phyloP scores from a whole-genome alignment of 345 rosid genomes.

The Geranium rotundifolium region DNA sequence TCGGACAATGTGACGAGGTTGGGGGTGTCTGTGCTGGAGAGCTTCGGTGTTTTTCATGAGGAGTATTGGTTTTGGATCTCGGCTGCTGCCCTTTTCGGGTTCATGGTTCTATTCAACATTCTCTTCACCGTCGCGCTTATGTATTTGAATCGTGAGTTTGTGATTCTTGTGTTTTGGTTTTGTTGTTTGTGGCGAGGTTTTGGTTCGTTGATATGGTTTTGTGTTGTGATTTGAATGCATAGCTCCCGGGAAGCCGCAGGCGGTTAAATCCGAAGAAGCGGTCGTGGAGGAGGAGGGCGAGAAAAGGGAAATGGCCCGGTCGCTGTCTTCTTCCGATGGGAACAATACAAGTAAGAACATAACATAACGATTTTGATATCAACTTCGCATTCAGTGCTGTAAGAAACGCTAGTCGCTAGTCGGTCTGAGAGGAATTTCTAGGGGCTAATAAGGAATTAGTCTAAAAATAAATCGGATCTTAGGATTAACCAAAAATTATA shows the following conservation, averaged over 20 bases:
- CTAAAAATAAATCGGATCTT: no score
- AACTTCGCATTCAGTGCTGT: no score
- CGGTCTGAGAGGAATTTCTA: no score
- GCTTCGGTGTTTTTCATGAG: conserved; percentile 28
- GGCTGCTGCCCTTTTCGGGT: conserved; percentile 43
- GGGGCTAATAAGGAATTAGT: no score
- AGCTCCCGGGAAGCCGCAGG: conserved; percentile 63
- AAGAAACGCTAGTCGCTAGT: no score
- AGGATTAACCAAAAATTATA: no score
- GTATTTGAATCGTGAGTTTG: conserved; percentile 52
- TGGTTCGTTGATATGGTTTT: background rate
- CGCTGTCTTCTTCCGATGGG: conserved; percentile 28
- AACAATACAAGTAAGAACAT: conserved; percentile 34
- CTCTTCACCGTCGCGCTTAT: conserved; percentile 59
- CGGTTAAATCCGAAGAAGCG: conserved; percentile 44
- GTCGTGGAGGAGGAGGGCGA: conserved; percentile 25
- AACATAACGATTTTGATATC: no score
- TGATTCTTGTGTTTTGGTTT: background rate
- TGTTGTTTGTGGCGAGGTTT: background rate
- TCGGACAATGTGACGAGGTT: conserved; percentile 30
- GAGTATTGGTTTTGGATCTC: conserved; percentile 81
- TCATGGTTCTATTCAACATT: conserved; percentile 55
- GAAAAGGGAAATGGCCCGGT: conserved; percentile 17
- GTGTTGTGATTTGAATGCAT: background rate
- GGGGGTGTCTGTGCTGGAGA: conserved; percentile 43